A percentile compares a stretch with the other conserved stretches of the same genome.
Evolutionary conservation across 1,139 yeast species (phyloP).

Genomic region (Zhuliangozyma blackwelliae): DNA sequence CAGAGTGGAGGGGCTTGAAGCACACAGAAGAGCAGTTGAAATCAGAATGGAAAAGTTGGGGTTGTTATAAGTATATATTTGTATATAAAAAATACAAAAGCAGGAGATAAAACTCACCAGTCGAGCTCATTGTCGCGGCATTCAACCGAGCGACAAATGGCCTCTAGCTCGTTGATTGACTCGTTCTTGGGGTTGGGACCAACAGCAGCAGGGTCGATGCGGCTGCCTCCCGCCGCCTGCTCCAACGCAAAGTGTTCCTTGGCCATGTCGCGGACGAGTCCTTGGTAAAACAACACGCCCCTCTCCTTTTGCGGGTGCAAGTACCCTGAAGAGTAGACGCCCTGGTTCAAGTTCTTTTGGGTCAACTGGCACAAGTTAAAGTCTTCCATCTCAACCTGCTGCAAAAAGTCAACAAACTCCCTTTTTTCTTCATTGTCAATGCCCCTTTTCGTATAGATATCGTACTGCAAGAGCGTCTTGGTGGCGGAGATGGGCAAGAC

Average conservation of each 20-base stretch:
- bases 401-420: conserved; percentile 60
- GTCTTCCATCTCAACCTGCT: conserved; percentile 57
- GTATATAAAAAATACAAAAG: conserved; percentile 3
- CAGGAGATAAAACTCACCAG: conserved; percentile 5
- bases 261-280: conserved; percentile 55
- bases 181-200: conserved; percentile 32
- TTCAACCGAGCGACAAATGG: conserved; percentile 45
- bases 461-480: conserved; percentile 55
- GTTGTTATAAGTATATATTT: conserved; percentile 17
- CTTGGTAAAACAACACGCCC: conserved; percentile 57
- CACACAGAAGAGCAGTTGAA: conserved; percentile 93
- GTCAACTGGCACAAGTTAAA: conserved; percentile 55
- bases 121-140: conserved; percentile 19
- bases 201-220: conserved; percentile 50
- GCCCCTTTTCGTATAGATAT: conserved; percentile 59
- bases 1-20: conserved; percentile 95
- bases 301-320: conserved; percentile 56
- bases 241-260: conserved; percentile 48
- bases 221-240: conserved; percentile 34
- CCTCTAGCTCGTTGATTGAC: conserved; percentile 47
- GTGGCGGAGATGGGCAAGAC: conserved; percentile 52
- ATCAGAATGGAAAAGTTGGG: conserved; percentile 85
- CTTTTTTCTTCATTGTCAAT: conserved; percentile 46
- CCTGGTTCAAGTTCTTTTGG: conserved; percentile 57
- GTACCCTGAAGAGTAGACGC: conserved; percentile 53